phyloP scores from a whole-genome alignment of 768 basidiomycete species.

The Tephrocybe sp. region DNA sequence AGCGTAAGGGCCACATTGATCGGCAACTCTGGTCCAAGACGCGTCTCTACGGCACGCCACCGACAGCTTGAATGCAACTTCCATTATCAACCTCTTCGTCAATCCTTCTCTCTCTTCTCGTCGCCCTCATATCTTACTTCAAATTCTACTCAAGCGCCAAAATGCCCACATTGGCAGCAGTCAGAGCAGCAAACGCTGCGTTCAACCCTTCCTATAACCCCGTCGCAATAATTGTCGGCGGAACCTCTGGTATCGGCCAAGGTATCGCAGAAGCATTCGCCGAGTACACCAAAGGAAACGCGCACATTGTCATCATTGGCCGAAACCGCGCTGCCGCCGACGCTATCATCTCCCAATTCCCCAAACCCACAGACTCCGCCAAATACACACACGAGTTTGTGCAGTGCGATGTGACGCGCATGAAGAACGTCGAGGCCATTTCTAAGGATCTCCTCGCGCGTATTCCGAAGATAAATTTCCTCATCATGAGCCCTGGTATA shows the following conservation, averaged over 20 bases:
- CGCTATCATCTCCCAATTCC: conserved; percentile 36
- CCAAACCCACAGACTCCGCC: conserved; percentile 24
- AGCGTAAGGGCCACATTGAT: too few species aligned
- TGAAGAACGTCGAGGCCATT: conserved; percentile 40
- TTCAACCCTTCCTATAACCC: conserved; percentile 23
- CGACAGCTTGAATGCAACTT: neutral
- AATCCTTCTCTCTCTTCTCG: neutral
- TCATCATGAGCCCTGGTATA: conserved; percentile 45
- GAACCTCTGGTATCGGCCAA: conserved; percentile 44
- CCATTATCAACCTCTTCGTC: neutral
- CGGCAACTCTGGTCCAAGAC: neutral
- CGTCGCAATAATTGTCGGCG: conserved; percentile 38
- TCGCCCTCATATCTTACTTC: neutral
- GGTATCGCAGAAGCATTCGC: conserved; percentile 45
- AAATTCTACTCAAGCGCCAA: neutral
- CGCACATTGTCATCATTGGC: conserved; percentile 49
- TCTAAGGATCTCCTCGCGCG: conserved; percentile 31
- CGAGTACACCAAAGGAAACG: conserved; percentile 40
- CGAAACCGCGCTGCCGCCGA: conserved; percentile 49
- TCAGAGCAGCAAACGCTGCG: conserved; percentile 26
- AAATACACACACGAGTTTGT: conserved; percentile 40
- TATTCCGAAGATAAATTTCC: conserved; percentile 49
- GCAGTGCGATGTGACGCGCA: conserved; percentile 42
- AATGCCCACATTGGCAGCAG: conserved; percentile 23
- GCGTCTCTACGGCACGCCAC: neutral